Conservation (phyloP, 192 early-diverging fungal species). For the Backusella sp. region DNA sequence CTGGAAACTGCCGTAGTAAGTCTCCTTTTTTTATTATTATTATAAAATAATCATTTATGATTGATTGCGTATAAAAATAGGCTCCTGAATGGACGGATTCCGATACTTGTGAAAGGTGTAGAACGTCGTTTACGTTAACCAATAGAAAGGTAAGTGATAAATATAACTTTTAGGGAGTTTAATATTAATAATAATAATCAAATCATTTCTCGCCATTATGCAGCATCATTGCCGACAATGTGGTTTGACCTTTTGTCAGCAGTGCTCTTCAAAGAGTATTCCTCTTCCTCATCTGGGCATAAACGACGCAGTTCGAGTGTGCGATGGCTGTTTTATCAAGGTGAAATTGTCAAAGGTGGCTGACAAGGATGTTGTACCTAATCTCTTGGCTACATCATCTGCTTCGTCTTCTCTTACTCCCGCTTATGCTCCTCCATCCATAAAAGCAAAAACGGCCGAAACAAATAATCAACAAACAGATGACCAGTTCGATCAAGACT, state of each 20-base stretch:
- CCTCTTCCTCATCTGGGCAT: constrained; percentile 86
- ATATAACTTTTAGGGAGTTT: neutral
- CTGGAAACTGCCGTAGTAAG: constrained; percentile 85
- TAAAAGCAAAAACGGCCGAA: neutral
- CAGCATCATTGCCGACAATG: constrained; percentile 97
- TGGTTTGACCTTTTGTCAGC: constrained; percentile 88
- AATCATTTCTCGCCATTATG: constrained; percentile 4
- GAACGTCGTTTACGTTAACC: constrained; percentile 87
- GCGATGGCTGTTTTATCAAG: constrained; percentile 88
- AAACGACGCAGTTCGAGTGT: constrained; percentile 88
- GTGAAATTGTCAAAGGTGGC: constrained; percentile 33
- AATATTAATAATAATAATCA: neutral
- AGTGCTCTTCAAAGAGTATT: constrained; percentile 88
- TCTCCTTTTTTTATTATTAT: neutral
- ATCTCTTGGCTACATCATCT: neutral
- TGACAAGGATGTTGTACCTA: constrained; percentile 13
- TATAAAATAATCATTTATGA: neutral
- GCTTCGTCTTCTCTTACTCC: neutral
- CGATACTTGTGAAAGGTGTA: constrained; percentile 91
- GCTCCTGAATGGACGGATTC: constrained; percentile 97
- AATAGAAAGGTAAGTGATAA: constrained; percentile 71
- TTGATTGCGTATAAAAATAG: constrained; percentile 37
- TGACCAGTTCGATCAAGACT: constrained; percentile 78
- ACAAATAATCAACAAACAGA: constrained; percentile 15
- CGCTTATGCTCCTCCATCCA: neutral